Percentiles rank a stretch among this genome's conserved stretches.
Conservation (phyloP, 2,329 filamentous ascomycete species). For the Meredithiella fracta region DNA sequence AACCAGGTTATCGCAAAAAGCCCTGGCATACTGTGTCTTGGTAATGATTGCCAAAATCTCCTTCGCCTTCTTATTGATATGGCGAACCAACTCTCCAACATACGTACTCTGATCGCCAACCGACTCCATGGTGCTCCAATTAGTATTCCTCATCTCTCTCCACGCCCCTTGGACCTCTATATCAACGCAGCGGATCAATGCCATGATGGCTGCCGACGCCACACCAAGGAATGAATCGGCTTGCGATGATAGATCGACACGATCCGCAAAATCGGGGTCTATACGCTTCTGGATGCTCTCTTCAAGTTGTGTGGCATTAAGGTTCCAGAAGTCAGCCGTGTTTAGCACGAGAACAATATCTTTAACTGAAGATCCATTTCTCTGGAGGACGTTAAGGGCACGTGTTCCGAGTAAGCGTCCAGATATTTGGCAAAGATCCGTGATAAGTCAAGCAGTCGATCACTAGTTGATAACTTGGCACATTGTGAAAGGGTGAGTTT, state of each 20-base stretch:
- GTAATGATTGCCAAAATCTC: slow-evolving; percentile 64
- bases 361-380: slow-evolving; percentile 36
- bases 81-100: slow-evolving; percentile 61
- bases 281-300: slow-evolving; percentile 87
- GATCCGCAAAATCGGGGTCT: slow-evolving; percentile 56
- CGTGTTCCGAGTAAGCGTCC: slow-evolving; percentile 88
- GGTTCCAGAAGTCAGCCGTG: slow-evolving; percentile 94
- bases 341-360: slow-evolving; percentile 79
- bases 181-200: slow-evolving; percentile 72
- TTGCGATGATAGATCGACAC: slow-evolving; percentile 80
- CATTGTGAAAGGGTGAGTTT: slow-evolving; percentile 85
- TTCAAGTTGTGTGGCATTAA: slow-evolving; percentile 80
- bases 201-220: slow-evolving; percentile 69
- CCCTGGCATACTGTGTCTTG: slow-evolving; percentile 85
- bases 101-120: slow-evolving; percentile 91
- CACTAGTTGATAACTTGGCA: slow-evolving; percentile 86
- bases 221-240: slow-evolving; percentile 92
- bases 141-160: slow-evolving; percentile 93
- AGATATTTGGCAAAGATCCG: slow-evolving; percentile 81
- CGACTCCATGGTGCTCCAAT: slow-evolving; percentile 85
- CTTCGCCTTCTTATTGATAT: slow-evolving; percentile 52
- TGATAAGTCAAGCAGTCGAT: slow-evolving; percentile 67
- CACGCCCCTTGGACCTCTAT: slow-evolving; percentile 69
- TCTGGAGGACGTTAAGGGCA: slow-evolving; percentile 58
- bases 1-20: slow-evolving; percentile 91